Evolutionary conservation across 192 early-diverging fungal species (phyloP), one percentile per base, ranked within the genome.

Genomic region (Lunasporangiospora selenospora): DNA sequence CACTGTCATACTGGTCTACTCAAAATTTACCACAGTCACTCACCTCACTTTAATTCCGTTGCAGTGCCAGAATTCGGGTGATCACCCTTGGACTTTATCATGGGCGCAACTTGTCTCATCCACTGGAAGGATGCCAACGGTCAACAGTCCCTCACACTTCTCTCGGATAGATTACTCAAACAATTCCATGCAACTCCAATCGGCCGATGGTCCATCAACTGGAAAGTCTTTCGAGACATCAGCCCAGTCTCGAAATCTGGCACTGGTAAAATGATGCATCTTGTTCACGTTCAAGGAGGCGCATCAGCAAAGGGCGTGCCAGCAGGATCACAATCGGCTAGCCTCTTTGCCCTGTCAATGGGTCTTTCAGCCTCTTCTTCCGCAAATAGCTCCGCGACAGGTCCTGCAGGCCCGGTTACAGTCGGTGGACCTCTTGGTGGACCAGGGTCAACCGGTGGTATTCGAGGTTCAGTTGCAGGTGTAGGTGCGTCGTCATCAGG

Each of bases 71-170:
- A n/a, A n/a, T n/a, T n/a, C n/a, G n/a, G n/a, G n/a, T n/a, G n/a
- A n/a, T n/a, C n/a, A n/a, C n/a, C n/a, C n/a, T n/a, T n/a, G n/a
- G n/a, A n/a, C n/a, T n/a, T n/a, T n/a, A n/a, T n/a, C 32, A 73
- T 73, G 67, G 67, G 67, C 29, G 67, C 59, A 11, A 73, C 67
- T 12, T 73, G 67, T 52, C 67, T 73, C 24, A 47, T 73, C 26
- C 57, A 73, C 34, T 73, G 67, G 67, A 73, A 62, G 40, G 67
- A 73, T 10, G 67, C 67, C 53, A 73, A 73, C 24, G 67, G 67
- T 38, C 67, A 48, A 24, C 67, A 73, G 43, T 73, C 67, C 32
- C 47, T 73, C 16, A 73, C 67, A 30, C 34, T 73, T 23, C 67
- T 73, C 54, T 56, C 67, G 2, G 67, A 73, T 42, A 54, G 67